A percentile compares a stretch with the other conserved stretches of the same genome.
Conservation (phyloP, 768 basidiomycete genomes). For the Tulasnella sp. region DNA sequence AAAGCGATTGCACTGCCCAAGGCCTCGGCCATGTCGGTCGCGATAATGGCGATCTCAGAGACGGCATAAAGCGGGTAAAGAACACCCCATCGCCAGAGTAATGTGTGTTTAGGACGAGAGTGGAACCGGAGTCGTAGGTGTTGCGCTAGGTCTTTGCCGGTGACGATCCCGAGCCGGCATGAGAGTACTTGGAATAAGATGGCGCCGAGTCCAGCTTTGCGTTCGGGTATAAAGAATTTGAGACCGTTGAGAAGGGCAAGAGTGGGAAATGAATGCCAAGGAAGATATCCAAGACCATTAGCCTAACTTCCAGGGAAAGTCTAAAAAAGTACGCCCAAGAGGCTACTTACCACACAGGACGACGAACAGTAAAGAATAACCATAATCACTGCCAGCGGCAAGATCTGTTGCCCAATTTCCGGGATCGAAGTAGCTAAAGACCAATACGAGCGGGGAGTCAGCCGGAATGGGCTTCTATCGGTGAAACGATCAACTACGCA, state of each 20-base stretch:
- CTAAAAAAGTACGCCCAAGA: neutral
- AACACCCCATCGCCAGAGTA: slow-evolving; percentile 30
- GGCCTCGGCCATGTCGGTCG: slow-evolving; percentile 43
- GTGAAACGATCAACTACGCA: slow-evolving; percentile 30
- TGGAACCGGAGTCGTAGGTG: slow-evolving; percentile 34
- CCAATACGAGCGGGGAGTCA: neutral
- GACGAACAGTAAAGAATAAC: slow-evolving; percentile 44
- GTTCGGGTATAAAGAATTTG: neutral
- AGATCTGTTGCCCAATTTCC: slow-evolving; percentile 42
- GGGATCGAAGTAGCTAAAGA: slow-evolving; percentile 24
- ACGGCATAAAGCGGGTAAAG: slow-evolving; percentile 32
- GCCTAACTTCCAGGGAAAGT: neutral
- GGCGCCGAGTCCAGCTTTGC: slow-evolving; percentile 42
- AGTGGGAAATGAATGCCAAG: neutral
- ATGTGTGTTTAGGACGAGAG: slow-evolving; percentile 24
- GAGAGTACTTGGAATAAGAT: slow-evolving; percentile 43
- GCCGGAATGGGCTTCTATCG: slow-evolving; percentile 16
- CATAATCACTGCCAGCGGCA: slow-evolving; percentile 38
- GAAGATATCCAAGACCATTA: neutral
- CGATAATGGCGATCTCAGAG: slow-evolving; percentile 40
- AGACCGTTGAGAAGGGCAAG: neutral
- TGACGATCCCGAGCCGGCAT: slow-evolving; percentile 40
- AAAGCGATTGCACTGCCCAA: slow-evolving; percentile 45
- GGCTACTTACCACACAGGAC: slow-evolving; percentile 33
- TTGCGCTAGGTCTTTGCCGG: slow-evolving; percentile 35